Base-by-base conservation (phyloP, 2,329 filamentous ascomycete genomes). In the Colletotrichum costaricense region DNA sequence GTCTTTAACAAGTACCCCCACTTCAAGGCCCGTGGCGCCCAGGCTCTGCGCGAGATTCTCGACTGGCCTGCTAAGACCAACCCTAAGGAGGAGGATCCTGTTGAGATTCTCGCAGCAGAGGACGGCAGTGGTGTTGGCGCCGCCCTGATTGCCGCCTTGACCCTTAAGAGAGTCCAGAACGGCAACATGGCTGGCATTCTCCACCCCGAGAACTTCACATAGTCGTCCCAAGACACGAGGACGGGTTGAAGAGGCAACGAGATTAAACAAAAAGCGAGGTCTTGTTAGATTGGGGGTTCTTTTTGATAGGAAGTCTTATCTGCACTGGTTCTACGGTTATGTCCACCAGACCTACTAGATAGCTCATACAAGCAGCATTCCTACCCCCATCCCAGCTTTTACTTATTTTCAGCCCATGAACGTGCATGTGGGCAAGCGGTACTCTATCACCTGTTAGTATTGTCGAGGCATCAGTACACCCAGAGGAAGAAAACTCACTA, bases 1-100 rank as follows among this genome's bases (percentile, higher is more conserved):
- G 96, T 99, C 67, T 99, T 99, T 88, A 98, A 98, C 89, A 98
- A 98, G 84, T 99, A 99, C 86, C 97, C 97, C 14, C 94, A 98
- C 85, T 99, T 99, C 90, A 98, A 98, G 88, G 91, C 92, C 71
- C 93, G 97, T 67, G 95, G 96, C 69, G 96, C 97, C 16, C 89
- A 93, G 82, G 97, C 97, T 33, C 90, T 99, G 66, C 92, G 94
- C 68, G 97, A 99, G 87, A 98, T 99, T 76, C 91, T 99, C 49
- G 96, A 98, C 87, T 98, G 96, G 95, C 91, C 93, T 3, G 91
- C 89, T 68, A 94, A 94, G 85, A 88, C 87, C 74, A 85, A 84
- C 77, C 82, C 88, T 63, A 93, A 92, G 82, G 93, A 94, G 79
- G 93, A 95, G 81, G 95, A 98, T 79, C 95, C 95, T 8, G 89